A percentile compares a stretch with the other conserved stretches of the same genome.
Conservation (phyloP, 2,329 filamentous ascomycete species). For the Aspergillus luchuensis region DNA sequence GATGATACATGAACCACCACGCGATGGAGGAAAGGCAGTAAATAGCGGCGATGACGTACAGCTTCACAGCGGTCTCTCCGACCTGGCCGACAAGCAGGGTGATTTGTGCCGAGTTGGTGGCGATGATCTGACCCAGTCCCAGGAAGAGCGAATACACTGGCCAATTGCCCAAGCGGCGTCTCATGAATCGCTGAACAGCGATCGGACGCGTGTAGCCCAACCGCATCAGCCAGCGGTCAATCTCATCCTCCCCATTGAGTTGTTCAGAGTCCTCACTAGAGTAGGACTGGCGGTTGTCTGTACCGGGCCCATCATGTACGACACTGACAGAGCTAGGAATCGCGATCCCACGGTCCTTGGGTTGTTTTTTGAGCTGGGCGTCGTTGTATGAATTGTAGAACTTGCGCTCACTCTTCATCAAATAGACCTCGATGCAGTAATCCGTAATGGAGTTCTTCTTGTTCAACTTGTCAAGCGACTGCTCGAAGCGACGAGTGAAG, state of each 20-base stretch:
- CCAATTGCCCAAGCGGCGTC: conserved; percentile 62
- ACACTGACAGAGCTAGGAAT: not conserved
- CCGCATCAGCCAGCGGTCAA: conserved; percentile 58
- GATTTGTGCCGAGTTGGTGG: conserved; percentile 68
- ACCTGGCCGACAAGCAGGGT: conserved; percentile 65
- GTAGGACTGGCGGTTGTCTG: conserved; percentile 5
- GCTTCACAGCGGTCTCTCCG: conserved; percentile 58
- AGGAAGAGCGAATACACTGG: conserved; percentile 63
- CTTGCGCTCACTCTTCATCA: conserved; percentile 66
- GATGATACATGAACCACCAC: conserved; percentile 65
- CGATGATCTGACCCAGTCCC: conserved; percentile 64
- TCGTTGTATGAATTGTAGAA: conserved; percentile 63
- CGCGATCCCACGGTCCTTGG: not conserved
- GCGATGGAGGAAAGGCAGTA: conserved; percentile 59
- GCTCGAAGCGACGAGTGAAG: conserved; percentile 60
- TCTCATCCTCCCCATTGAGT: conserved; percentile 40
- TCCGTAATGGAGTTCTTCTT: conserved; percentile 58
- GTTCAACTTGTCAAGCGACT: conserved; percentile 56
- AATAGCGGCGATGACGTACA: conserved; percentile 62
- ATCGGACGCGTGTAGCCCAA: conserved; percentile 58
- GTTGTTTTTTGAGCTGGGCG: conserved; percentile 50
- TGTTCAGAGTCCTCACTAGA: conserved; percentile 31
- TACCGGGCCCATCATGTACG: not conserved
- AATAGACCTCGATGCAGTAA: conserved; percentile 65
- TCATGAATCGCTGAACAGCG: conserved; percentile 56